Base-by-base conservation (phyloP, 805 yeast genomes). In the Candida ortonii region DNA sequence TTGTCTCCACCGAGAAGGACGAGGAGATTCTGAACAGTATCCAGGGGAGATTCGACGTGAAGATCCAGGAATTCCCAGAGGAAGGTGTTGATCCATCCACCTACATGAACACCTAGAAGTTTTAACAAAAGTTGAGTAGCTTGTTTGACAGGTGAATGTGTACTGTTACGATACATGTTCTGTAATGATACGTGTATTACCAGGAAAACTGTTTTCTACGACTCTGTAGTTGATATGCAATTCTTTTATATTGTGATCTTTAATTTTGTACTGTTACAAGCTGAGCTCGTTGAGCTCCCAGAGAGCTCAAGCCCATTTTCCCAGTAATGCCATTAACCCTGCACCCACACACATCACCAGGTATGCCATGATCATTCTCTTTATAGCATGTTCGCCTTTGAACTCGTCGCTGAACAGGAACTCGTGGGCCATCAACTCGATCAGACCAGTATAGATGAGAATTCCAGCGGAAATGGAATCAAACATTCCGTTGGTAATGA, bases 61-160 rank as follows among this genome's bases (percentile, higher is more conserved):
- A 89, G 70, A 80, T 90, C 58, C 73, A 88, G 42, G 94, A 85
- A 56, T 89, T 86, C 80, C 97, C 98, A 43, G 97, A 83, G 59
- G 97, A 86, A 62, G 97, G 97, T 66, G 87, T 90, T 55, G 98
- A 93, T 64, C 89, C 97, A 52, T 80, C 96, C 37, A 88, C 97
- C 53, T 90, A 90, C 71, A 89, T 93, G 95, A 90, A 90, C 79
- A 84, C 95, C 51, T 88, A 70, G 60, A 17, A 17, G 26, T n/a
- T n/a, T 21, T 9, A 21, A 21, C 11, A 9, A 21, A 21, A 21
- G 9, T 21, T 21, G 22, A 21, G 11, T 21, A 11, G 11, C 9
- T 21, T 21, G 9, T n/a, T n/a, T n/a, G n/a, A n/a, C n/a, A n/a
- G n/a, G n/a, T n/a, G n/a, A n/a, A n/a, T n/a, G n/a, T n/a, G n/a